Conservation (phyloP, 805 yeast genomes). For the Myxozyma nipponensis region DNA sequence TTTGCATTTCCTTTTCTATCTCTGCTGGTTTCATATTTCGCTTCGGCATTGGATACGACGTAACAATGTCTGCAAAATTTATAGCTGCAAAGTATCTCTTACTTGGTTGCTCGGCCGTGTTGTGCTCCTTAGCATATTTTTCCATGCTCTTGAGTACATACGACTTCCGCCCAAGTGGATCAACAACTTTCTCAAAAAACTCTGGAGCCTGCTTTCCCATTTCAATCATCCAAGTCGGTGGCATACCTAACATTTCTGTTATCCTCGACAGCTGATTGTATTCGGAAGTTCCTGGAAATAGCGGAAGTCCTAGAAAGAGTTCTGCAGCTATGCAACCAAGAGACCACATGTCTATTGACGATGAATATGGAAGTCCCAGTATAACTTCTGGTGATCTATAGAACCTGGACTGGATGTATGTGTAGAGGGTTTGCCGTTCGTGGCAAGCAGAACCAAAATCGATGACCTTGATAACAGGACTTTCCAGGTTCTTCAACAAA, state of each 20-base stretch:
- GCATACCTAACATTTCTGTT: conserved; percentile 72
- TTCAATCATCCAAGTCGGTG: conserved; percentile 95
- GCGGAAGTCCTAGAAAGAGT: conserved; percentile 82
- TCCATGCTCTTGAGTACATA: conserved; percentile 48
- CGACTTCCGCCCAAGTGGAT: conserved; percentile 37
- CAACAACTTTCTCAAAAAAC: conserved; percentile 53
- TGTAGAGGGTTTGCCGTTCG: conserved; percentile 74
- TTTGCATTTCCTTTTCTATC: conserved; percentile 63
- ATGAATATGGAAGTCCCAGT: conserved; percentile 80
- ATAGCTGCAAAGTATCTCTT: conserved; percentile 73
- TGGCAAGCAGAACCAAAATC: conserved; percentile 69
- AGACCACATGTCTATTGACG: conserved; percentile 97
- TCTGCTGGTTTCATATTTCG: conserved; percentile 38
- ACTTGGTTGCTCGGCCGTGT: conserved; percentile 65
- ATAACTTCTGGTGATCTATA: conserved; percentile 94
- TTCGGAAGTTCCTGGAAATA: conserved; percentile 93
- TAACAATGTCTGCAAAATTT: conserved; percentile 65
- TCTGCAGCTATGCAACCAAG: conserved; percentile 91
- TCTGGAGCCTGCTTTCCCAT: conserved; percentile 81
- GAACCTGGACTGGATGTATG: conserved; percentile 93
- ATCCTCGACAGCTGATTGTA: conserved; percentile 84
- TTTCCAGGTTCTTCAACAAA: conserved; percentile 69
- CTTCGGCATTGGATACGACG: conserved; percentile 57
- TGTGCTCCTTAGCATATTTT: conserved; percentile 48
- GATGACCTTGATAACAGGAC: conserved; percentile 83